Base-by-base conservation (phyloP, 1,284 basidiomycete genomes). In the Papiliotrema nemorosa region DNA sequence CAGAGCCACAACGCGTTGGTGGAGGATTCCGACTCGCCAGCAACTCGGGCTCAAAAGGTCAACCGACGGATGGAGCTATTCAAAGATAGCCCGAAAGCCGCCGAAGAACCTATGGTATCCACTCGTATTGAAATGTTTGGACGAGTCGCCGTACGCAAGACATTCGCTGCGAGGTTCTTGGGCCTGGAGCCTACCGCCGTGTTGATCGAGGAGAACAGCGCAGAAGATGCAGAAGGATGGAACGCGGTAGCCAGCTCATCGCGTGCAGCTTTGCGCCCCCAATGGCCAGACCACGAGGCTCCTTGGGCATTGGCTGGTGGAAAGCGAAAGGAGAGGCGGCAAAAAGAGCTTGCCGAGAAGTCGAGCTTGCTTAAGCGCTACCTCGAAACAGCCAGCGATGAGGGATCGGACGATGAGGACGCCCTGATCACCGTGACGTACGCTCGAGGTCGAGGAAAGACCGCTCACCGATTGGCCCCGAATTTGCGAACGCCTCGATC, bases 131-230 rank as follows among this genome's bases (percentile, higher is more conserved):
- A 69, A 34, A 52, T 59, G 54, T 61, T 66, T 25, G 63, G 64
- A n/a, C 57, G 70, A 21, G 66, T 73, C 3, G 70, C 70, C 1
- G 62, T 73, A 14, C 56, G 67, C 21, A 70, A 70, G 41, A 62
- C 59, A 40, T 55, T 58, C 7, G 70, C 70, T 5, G 54, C 67
- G 22, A 66, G 60, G n/a, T 73, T 70, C 36, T 49, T 71, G 10
- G 65, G 62, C 4, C 47, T 68, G 37, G 62, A 68, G 33, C 49
- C 57, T 24, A 49, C 50, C 7, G 53, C 59, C 3, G 18, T 39
- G 3, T 39, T 63, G 9, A 54, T 65, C 24, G 69, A 69, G 54
- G 68, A 73, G 56, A 62, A 43, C 18, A 52, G 55, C 12, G 36
- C 41, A 7, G 61, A 63, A 21, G 61, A 67, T 26, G 62, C 66